A percentile compares a stretch with the other conserved stretches of the same genome.
Evolutionary conservation across 345 rosid species (phyloP).

Genomic region (Hypericum perforatum): DNA sequence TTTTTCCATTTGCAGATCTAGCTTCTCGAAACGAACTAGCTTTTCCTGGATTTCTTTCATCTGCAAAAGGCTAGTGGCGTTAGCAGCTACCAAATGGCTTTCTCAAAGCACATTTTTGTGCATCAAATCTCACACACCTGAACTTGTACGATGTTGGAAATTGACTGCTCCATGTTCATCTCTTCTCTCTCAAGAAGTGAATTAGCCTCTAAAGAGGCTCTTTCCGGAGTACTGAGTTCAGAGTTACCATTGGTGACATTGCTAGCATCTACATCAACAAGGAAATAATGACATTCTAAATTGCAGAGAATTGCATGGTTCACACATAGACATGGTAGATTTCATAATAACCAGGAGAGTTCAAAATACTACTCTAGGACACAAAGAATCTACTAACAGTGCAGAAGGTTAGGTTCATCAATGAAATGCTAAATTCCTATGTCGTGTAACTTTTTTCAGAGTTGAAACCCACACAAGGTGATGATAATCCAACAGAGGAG

Average conservation of each 20-base stretch:
- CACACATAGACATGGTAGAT: neutral
- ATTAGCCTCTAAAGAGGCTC: slow-evolving; percentile 32
- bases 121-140: slow-evolving; percentile 37
- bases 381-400: too few relatives aligned
- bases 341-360: too few relatives aligned
- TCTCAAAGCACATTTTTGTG: neutral
- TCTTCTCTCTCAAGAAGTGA: slow-evolving; percentile 58
- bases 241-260: slow-evolving; percentile 32
- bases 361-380: too few relatives aligned
- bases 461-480: too few relatives aligned
- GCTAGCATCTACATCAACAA: slow-evolving; percentile 26
- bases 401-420: too few relatives aligned
- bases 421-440: too few relatives aligned
- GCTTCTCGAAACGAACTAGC: slow-evolving; percentile 55
- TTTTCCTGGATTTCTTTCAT: slow-evolving; percentile 64
- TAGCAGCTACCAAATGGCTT: neutral
- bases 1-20: slow-evolving; percentile 78
- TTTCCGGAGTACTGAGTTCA: slow-evolving; percentile 22
- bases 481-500: too few relatives aligned
- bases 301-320: neutral
- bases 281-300: neutral
- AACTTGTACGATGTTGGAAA: slow-evolving; percentile 42
- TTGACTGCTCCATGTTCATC: slow-evolving; percentile 49
- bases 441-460: too few relatives aligned
- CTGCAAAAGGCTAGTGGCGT: slow-evolving; percentile 26